These are phyloP conservation scores for Ganoderma lucidum DNA, from an alignment of 1,284 basidiomycete species.

Conservation along the genomic window DNA sequence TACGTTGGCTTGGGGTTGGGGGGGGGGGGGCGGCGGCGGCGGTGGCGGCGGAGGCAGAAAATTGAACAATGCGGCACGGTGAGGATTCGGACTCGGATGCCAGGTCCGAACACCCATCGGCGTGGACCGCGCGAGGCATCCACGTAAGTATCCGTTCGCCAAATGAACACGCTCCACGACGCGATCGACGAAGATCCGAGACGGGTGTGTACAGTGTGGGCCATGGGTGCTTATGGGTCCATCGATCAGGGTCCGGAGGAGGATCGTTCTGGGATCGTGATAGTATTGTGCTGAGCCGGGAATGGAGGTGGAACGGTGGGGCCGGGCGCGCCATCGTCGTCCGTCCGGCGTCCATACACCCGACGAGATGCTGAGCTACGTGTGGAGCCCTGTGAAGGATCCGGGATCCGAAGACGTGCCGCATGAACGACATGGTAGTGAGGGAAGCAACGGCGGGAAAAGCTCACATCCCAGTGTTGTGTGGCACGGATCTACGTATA, in stretches of 20 bases:
- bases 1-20: too few relatives aligned
- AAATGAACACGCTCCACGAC: background rate
- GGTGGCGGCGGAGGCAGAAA: background rate
- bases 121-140: background rate
- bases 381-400: background rate
- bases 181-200: background rate
- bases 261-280: background rate
- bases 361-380: background rate
- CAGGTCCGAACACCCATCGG: background rate
- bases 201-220: background rate
- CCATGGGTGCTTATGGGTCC: constrained; percentile 6
- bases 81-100: background rate
- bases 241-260: background rate
- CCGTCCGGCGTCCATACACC: too few relatives aligned
- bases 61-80: background rate
- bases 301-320: background rate
- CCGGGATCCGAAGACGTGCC: background rate
- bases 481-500: background rate
- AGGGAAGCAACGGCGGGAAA: background rate
- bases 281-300: background rate
- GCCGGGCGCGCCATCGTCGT: background rate
- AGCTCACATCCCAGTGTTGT: background rate
- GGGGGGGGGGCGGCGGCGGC: too few relatives aligned
- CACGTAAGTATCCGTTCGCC: background rate
- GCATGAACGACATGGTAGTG: background rate